These are phyloP conservation scores for Pythium aphanidermatum DNA, from an alignment of 352 stramenopile species.

Conservation along the genomic window DNA sequence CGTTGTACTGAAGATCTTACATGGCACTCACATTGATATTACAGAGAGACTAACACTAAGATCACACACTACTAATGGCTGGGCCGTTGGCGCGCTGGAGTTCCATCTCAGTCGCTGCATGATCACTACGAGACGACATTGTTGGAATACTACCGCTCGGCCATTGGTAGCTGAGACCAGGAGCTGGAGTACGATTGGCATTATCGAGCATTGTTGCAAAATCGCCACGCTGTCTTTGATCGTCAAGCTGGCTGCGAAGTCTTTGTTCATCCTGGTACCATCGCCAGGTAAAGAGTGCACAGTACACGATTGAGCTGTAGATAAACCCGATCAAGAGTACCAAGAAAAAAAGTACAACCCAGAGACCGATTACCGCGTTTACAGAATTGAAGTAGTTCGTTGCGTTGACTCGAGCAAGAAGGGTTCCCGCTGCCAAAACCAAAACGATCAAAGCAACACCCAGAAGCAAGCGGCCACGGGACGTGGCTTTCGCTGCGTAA, in stretches of 20 bases:
- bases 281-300: constrained; percentile 35
- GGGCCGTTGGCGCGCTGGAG: constrained; percentile 9
- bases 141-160: constrained; percentile 2
- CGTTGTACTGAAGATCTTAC: no score
- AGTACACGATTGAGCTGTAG: constrained; percentile 32
- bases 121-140: constrained; percentile 8
- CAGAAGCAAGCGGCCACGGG: constrained; percentile 31
- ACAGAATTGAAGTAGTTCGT: constrained; percentile 34
- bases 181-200: constrained; percentile 9
- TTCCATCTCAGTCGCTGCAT: constrained; percentile 11
- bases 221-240: constrained; percentile 5
- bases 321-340: constrained; percentile 35
- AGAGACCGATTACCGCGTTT: constrained; percentile 29
- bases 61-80: constrained; percentile 9
- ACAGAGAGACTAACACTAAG: background rate
- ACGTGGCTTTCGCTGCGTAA: constrained; percentile 29
- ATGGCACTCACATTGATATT: no score
- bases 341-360: constrained; percentile 40
- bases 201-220: constrained; percentile 7
- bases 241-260: background rate
- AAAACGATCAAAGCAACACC: constrained; percentile 24
- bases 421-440: constrained; percentile 29
- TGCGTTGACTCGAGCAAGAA: constrained; percentile 26
- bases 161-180: constrained; percentile 12
- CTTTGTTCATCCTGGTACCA: constrained; percentile 26